Base-by-base conservation (phyloP, 2,329 filamentous ascomycete species). In the Gnomoniopsis sp. region DNA sequence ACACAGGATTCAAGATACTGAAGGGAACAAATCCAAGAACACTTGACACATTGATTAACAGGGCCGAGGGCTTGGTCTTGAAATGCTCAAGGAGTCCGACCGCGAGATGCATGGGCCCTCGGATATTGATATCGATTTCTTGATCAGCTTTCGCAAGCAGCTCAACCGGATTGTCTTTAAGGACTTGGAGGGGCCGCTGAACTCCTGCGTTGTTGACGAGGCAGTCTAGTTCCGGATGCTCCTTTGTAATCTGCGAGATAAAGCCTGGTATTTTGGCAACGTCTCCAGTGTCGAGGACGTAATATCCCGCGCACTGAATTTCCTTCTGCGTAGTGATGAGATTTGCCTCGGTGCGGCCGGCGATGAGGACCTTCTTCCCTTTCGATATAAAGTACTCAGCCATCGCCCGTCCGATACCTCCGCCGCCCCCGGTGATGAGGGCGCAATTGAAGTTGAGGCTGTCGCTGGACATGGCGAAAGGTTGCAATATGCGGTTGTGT, bases 121-220 rank as follows among this genome's bases (percentile, higher is more conserved):
- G 73, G 62, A 86, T 77, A 61, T 86, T 85, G 68, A 83, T 85
- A 64, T 83, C 71, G 53, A 86, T 79, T 62, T 86, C 82, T 41
- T 82, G 71, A 60, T 85, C 82, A 0, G 80, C 81, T 57, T 80
- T 80, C 14, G 65, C 23, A 0, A 84, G 71, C 46, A 83, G 79
- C 30, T 78, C 73, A 0, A 69, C 65, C 23, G 70, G 68, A n/a
- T 64, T 66, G 22, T 74, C 74, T 43, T 70, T 68, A 8, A 68
- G 30, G 1, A 82, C 72, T 17, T 80, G 68, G 1, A 86, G 73
- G 0, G 81, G 83, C 2, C 80, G 70, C 66, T 86, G 82, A 0
- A 85, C 79, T 2, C 82, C 82, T 0, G 82, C 82, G 56, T 86
- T 85, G 70, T 85, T 86, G 66, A 86, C 71, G 0, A 86, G 66